These are phyloP conservation scores for Geotrichum bryndzae DNA, from an alignment of 1,139 yeast species.

Conservation along the genomic window DNA sequence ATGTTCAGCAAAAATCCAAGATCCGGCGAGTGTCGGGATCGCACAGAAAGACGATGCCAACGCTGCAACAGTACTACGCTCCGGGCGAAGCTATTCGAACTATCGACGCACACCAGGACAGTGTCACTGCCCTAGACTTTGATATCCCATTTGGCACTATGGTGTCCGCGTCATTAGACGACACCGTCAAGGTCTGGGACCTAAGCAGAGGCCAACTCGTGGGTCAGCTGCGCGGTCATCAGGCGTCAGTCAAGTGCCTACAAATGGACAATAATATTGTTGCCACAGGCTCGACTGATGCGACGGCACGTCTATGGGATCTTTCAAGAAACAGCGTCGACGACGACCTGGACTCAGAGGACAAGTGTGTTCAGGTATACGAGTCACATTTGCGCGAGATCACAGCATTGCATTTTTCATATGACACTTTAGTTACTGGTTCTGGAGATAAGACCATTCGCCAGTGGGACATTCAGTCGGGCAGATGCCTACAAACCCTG, in stretches of 20 bases:
- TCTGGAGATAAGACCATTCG: constrained; percentile 54
- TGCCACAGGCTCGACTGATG: constrained; percentile 60
- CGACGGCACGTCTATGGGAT: constrained; percentile 58
- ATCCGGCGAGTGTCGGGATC: constrained; percentile 18
- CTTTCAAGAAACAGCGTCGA: constrained; percentile 31
- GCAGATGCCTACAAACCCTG: constrained; percentile 53
- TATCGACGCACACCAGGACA: constrained; percentile 49
- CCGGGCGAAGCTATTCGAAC: constrained; percentile 50
- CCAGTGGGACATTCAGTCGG: constrained; percentile 55
- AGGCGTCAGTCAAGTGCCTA: constrained; percentile 51
- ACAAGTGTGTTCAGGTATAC: constrained; percentile 42
- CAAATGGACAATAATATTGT: constrained; percentile 50
- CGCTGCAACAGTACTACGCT: constrained; percentile 54
- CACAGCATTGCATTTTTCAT: constrained; percentile 52
- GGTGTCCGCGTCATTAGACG: constrained; percentile 77
- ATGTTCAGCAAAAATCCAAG: constrained; percentile 16
- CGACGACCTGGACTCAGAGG: constrained; percentile 23
- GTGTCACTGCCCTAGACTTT: constrained; percentile 53
- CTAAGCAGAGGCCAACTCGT: constrained; percentile 43
- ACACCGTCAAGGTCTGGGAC: constrained; percentile 84
- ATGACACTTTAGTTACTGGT: constrained; percentile 49
- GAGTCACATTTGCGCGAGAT: constrained; percentile 61
- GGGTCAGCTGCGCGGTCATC: constrained; percentile 33
- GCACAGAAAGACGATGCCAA: constrained; percentile 50
- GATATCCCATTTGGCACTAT: constrained; percentile 65